These are phyloP conservation scores for Emericellopsis terricola DNA, from an alignment of 495 filamentous ascomycete species.

Conservation along the genomic window DNA sequence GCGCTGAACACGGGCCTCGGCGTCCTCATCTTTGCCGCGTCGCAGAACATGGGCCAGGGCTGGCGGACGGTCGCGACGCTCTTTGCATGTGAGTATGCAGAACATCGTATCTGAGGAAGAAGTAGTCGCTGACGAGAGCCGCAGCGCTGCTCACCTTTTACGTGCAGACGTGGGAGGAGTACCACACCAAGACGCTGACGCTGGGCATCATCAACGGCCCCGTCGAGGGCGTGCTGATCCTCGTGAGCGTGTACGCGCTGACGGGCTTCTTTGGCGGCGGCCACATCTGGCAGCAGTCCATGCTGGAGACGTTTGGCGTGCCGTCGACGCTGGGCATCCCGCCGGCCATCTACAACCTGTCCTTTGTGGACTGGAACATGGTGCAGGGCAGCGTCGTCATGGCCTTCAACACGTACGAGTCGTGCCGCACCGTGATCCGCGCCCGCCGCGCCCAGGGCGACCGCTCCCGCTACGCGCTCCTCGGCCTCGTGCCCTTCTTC, in stretches of 20 bases:
- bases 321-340: constrained; percentile 47
- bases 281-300: constrained; percentile 77
- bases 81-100: constrained; percentile 49
- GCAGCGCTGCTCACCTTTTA: constrained; percentile 79
- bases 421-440: constrained; percentile 64
- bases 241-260: constrained; percentile 66
- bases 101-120: too few relatives aligned
- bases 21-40: constrained; percentile 73
- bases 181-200: constrained; percentile 89
- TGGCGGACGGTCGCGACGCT: constrained; percentile 77
- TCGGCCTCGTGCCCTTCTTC: constrained; percentile 67
- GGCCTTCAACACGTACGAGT: constrained; percentile 60
- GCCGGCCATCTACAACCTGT: constrained; percentile 47
- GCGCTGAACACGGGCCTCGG: constrained; percentile 92
- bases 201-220: constrained; percentile 86
- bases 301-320: constrained; percentile 56
- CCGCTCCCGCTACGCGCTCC: constrained; percentile 48
- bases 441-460: constrained; percentile 58
- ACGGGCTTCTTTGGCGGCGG: constrained; percentile 75
- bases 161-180: constrained; percentile 97
- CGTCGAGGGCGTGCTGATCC: constrained; percentile 80
- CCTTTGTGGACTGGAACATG: constrained; percentile 85
- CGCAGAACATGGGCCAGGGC: constrained; percentile 81
- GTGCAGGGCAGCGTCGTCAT: constrained; percentile 74
- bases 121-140: too few relatives aligned